Conservation (phyloP, 192 early-diverging fungal genomes). For the Linnemannia zychae region DNA sequence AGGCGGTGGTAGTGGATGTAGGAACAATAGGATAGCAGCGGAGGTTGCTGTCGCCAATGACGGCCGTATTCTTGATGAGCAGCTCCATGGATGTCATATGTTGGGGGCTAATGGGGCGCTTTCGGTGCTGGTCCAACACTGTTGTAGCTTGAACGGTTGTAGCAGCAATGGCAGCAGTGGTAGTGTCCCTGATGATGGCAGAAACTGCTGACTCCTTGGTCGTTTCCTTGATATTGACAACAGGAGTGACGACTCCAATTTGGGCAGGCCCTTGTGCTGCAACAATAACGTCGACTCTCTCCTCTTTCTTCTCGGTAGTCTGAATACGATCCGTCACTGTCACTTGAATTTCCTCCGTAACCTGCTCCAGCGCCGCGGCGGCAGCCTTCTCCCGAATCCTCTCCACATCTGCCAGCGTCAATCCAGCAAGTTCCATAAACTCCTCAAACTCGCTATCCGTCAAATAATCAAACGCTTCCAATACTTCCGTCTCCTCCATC, state of each 20-base stretch:
- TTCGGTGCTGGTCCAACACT: not conserved
- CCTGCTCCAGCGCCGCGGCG: conserved; percentile 22
- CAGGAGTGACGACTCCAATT: too few relatives aligned
- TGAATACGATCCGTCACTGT: not conserved
- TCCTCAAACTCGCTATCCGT: conserved; percentile 42
- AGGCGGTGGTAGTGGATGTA: not conserved
- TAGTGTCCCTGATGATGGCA: too few relatives aligned
- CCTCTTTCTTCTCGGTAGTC: not conserved
- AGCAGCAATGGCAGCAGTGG: not conserved
- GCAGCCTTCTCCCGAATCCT: conserved; percentile 46
- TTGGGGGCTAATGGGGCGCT: conserved; percentile 15
- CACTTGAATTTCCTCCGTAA: conserved; percentile 43
- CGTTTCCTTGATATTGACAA: not conserved
- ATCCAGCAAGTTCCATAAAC: conserved; percentile 34
- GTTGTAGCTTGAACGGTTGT: not conserved
- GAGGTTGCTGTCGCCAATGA: conserved; percentile 49
- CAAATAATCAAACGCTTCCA: conserved; percentile 54
- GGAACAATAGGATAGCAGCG: conserved; percentile 34
- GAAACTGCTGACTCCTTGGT: not conserved
- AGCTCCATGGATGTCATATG: conserved; percentile 54
- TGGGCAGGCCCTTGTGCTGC: not conserved
- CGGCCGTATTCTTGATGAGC: conserved; percentile 35
- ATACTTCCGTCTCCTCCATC: conserved; percentile 46
- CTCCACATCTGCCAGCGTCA: conserved; percentile 44
- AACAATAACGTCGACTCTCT: not conserved